phyloP scores from a whole-genome alignment of 768 basidiomycete genomes.

The Lactifluus pinguis region DNA sequence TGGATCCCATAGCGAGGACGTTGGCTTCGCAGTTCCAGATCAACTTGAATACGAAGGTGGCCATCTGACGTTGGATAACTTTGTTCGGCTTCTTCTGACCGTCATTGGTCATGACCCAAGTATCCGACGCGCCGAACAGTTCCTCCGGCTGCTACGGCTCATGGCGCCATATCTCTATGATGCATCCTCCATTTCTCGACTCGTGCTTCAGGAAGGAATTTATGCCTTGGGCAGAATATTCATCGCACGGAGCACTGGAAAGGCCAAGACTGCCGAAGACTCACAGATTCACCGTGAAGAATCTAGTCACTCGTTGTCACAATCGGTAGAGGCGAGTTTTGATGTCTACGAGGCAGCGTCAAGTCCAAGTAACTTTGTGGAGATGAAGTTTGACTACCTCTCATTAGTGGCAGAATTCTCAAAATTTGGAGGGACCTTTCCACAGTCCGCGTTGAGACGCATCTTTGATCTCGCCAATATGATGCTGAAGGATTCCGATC shows the following conservation, averaged over 20 bases:
- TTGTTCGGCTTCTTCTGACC: slow-evolving; percentile 65
- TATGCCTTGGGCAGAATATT: slow-evolving; percentile 52
- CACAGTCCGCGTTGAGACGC: slow-evolving; percentile 33
- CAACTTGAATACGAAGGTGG: slow-evolving; percentile 43
- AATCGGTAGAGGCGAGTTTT: slow-evolving; percentile 22
- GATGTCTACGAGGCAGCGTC: slow-evolving; percentile 37
- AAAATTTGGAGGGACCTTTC: slow-evolving; percentile 39
- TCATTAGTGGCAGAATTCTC: slow-evolving; percentile 42
- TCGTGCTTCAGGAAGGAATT: slow-evolving; percentile 56
- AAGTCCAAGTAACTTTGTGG: slow-evolving; percentile 42
- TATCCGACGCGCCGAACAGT: slow-evolving; percentile 58
- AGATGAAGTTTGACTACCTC: slow-evolving; percentile 61
- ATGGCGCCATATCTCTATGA: slow-evolving; percentile 51
- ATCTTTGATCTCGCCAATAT: slow-evolving; percentile 47
- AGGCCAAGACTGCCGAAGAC: slow-evolving; percentile 35
- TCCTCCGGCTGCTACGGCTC: slow-evolving; percentile 51
- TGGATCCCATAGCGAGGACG: slow-evolving; percentile 20
- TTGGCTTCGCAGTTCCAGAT: slow-evolving; percentile 38
- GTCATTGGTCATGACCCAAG: slow-evolving; percentile 70
- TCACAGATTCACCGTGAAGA: slow-evolving; percentile 25
- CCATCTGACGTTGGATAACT: slow-evolving; percentile 50
- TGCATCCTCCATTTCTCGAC: slow-evolving; percentile 42
- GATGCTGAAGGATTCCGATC: slow-evolving; percentile 45
- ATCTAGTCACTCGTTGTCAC: slow-evolving; percentile 13
- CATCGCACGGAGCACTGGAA: slow-evolving; percentile 38